Conservation (phyloP, 108 stramenopile genomes). For the Ochromonas danica region DNA sequence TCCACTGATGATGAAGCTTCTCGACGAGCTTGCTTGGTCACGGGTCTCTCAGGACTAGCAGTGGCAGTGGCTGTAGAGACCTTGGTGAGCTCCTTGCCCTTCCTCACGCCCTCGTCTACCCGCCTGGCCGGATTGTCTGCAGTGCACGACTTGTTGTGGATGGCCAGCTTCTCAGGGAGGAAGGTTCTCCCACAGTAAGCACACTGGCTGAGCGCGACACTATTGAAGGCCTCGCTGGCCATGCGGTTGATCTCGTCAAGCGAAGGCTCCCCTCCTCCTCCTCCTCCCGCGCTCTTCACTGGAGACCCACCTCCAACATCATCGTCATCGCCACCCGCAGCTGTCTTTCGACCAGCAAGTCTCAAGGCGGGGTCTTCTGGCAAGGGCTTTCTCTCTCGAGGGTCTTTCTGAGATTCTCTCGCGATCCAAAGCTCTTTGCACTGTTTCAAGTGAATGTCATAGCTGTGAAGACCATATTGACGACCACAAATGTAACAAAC, state of each 20-base stretch:
- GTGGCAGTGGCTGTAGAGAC: too few relatives aligned
- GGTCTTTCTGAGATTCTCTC: slow-evolving; percentile 2
- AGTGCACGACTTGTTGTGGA: slow-evolving; percentile 32
- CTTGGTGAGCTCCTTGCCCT: neutral
- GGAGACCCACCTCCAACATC: neutral
- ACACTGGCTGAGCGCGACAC: neutral
- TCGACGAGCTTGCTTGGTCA: too few relatives aligned
- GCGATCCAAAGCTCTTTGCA: slow-evolving; percentile 35
- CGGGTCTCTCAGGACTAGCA: too few relatives aligned
- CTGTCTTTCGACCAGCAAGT: neutral
- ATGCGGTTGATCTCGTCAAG: slow-evolving; percentile 21
- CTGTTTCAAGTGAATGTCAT: slow-evolving; percentile 34
- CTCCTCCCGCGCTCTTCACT: neutral
- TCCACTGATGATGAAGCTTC: too few relatives aligned
- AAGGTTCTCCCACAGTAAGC: slow-evolving; percentile 29
- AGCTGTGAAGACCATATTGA: slow-evolving; percentile 24
- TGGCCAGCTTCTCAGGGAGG: slow-evolving; percentile 23
- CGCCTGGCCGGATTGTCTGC: slow-evolving; percentile 27
- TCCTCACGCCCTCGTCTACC: neutral
- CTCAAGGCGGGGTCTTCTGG: slow-evolving; percentile 6
- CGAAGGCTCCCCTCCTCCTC: neutral
- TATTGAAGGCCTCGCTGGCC: slow-evolving; percentile 29
- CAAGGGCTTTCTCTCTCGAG: neutral
- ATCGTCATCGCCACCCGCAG: neutral
- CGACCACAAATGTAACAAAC: slow-evolving; percentile 35